Evolutionary conservation across 2,329 filamentous ascomycete genomes (phyloP).

Genomic region (Alternaria longipes): DNA sequence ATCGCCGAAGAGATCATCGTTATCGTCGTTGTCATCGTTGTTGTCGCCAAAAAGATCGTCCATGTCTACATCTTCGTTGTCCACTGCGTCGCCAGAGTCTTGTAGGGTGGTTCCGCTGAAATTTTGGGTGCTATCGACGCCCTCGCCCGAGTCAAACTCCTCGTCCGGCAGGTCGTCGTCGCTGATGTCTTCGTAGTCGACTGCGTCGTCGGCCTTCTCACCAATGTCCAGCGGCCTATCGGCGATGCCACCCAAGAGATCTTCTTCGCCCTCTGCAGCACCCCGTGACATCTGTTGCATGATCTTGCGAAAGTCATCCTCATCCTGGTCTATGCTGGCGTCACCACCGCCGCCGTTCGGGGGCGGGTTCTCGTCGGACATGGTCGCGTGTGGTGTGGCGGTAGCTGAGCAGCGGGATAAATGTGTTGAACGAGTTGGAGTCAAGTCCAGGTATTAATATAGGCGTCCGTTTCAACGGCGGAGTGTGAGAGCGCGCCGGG

Average conservation of each 20-base stretch:
- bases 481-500: conserved; percentile 26
- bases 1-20: conserved; percentile 51
- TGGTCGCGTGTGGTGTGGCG: conserved; percentile 32
- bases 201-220: conserved; percentile 90
- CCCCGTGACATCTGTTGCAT: conserved; percentile 33
- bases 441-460: conserved; percentile 6
- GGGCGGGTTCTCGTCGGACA: conserved; percentile 31
- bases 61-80: conserved; percentile 60
- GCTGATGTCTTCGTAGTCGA: conserved; percentile 90
- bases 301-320: conserved; percentile 33
- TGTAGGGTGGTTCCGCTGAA: conserved; percentile 47
- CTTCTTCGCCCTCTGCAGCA: conserved; percentile 29
- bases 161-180: conserved; percentile 90
- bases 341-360: conserved; percentile 17
- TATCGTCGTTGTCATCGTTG: conserved; percentile 18
- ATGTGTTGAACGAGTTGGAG: neutral
- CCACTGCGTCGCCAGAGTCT: conserved; percentile 32
- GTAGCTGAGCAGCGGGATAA: neutral
- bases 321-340: conserved; percentile 37
- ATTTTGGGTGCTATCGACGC: conserved; percentile 30
- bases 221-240: conserved; percentile 56
- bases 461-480: conserved; percentile 7
- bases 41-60: conserved; percentile 75
- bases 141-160: conserved; percentile 50
- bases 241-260: conserved; percentile 40